These are phyloP conservation scores for Fusarium nanum DNA, from an alignment of 2,329 filamentous ascomycete genomes.

Conservation along the genomic window DNA sequence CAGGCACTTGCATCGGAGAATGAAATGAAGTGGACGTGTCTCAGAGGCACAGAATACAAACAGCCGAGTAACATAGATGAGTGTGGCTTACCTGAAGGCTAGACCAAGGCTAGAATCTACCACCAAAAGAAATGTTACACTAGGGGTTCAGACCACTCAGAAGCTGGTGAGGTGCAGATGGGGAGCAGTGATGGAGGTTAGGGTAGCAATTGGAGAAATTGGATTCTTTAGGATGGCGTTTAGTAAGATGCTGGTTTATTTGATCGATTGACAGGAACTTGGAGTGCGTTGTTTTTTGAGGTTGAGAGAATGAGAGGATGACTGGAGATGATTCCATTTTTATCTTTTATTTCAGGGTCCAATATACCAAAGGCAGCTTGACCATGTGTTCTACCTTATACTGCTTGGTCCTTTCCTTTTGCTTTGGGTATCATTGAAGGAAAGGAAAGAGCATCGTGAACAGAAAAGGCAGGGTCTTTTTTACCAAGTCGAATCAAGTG, in stretches of 20 bases:
- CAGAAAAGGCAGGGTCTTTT: not conserved
- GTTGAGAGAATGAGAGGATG: conserved; percentile 14
- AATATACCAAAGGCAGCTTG: conserved; percentile 7
- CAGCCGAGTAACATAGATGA: conserved; percentile 12
- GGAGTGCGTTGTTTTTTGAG: conserved; percentile 13
- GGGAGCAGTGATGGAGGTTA: conserved; percentile 3
- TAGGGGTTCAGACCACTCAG: conserved; percentile 19
- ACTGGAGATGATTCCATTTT: conserved; percentile 23
- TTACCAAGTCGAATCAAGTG: conserved; percentile 36
- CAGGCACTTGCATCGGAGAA: conserved; percentile 33
- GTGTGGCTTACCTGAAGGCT: conserved; percentile 39
- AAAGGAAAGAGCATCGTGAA: conserved; percentile 26
- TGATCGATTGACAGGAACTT: conserved; percentile 10
- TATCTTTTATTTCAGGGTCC: conserved; percentile 3
- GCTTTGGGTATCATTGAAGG: conserved; percentile 2
- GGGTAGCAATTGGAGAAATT: conserved; percentile 25
- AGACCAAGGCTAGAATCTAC: conserved; percentile 32
- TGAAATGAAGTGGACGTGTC: conserved; percentile 43
- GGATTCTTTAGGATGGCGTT: conserved; percentile 35
- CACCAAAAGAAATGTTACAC: conserved; percentile 35
- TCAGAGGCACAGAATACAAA: conserved; percentile 31
- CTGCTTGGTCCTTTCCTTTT: conserved; percentile 13
- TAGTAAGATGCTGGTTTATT: conserved; percentile 17
- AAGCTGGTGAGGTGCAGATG: conserved; percentile 9
- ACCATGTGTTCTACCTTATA: conserved; percentile 18